Conservation (phyloP, 164 flowering plant genomes). For the Nelumbo lutea region DNA sequence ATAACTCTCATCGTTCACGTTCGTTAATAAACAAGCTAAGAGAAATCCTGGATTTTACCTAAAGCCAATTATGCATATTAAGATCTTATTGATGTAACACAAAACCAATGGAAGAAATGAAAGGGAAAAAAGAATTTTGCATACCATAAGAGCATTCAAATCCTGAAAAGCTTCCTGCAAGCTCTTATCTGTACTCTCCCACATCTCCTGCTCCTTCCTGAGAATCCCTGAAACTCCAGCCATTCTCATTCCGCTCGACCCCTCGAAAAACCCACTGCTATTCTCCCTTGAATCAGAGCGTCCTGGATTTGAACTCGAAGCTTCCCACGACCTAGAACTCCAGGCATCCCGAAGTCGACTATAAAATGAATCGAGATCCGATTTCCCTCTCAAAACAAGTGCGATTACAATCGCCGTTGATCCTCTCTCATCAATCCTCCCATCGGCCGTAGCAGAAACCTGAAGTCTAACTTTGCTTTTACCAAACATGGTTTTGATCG, state of each 20-base stretch:
- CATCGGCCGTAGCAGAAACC: conserved; percentile 29
- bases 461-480: conserved; percentile 76
- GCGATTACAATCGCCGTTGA: conserved; percentile 43
- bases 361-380: conserved; percentile 56
- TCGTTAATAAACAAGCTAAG: too few species aligned
- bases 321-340: conserved; percentile 79
- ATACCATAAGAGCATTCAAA: conserved; percentile 96
- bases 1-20: too few species aligned
- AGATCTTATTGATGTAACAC: neutral
- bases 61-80: too few species aligned
- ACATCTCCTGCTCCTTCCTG: conserved; percentile 95
- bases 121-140: neutral
- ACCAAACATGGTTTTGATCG: conserved; percentile 69
- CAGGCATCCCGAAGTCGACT: conserved; percentile 67
- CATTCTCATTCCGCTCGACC: conserved; percentile 28
- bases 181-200: conserved; percentile 95
- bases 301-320: neutral
- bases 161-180: conserved; percentile 96
- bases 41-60: too few species aligned
- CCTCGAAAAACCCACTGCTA: conserved; percentile 20
- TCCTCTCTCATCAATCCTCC: conserved; percentile 25
- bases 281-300: conserved; percentile 13
- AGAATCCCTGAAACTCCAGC: conserved; percentile 83
- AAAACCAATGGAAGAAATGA: neutral
- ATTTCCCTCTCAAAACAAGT: conserved; percentile 65